These are phyloP conservation scores for Cladophialophora psammophila DNA, from an alignment of 2,329 filamentous ascomycete species.

Conservation along the genomic window DNA sequence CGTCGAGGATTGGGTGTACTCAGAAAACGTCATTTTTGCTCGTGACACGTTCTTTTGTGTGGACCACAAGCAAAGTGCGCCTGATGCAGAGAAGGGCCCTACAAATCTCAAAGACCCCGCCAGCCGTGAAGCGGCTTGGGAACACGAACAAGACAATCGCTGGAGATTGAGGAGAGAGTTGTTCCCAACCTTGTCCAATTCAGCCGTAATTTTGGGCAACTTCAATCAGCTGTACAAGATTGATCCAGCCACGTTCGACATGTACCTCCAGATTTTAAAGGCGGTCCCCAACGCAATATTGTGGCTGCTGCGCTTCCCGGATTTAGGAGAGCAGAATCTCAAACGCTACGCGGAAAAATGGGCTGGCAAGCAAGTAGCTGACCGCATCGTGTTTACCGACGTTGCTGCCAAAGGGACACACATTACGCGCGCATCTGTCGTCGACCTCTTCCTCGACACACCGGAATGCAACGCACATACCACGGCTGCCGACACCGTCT, in stretches of 20 bases:
- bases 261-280: constrained; percentile 90
- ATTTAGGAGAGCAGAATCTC: constrained; percentile 87
- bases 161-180: constrained; percentile 95
- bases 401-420: constrained; percentile 95
- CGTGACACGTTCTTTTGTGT: constrained; percentile 98
- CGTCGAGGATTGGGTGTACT: constrained; percentile 87
- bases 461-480: constrained; percentile 98
- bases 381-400: constrained; percentile 91
- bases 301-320: constrained; percentile 96
- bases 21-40: constrained; percentile 95
- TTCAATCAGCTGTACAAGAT: constrained; percentile 99
- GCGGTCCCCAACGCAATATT: constrained; percentile 85
- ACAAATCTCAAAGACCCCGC: constrained; percentile 43
- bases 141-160: constrained; percentile 78
- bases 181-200: constrained; percentile 81
- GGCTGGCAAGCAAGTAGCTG: constrained; percentile 85
- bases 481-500: constrained; percentile 93
- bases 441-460: constrained; percentile 94
- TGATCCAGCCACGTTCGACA: constrained; percentile 93
- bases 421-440: constrained; percentile 88
- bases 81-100: constrained; percentile 59
- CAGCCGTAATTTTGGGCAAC: constrained; percentile 91
- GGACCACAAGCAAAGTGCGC: constrained; percentile 90
- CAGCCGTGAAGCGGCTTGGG: constrained; percentile 76
- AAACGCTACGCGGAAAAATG: constrained; percentile 79